Percentiles rank a stretch among this genome's conserved stretches.
Conservation (phyloP, 2,329 filamentous ascomycete species). For the Exophiala phaeomuriformis region DNA sequence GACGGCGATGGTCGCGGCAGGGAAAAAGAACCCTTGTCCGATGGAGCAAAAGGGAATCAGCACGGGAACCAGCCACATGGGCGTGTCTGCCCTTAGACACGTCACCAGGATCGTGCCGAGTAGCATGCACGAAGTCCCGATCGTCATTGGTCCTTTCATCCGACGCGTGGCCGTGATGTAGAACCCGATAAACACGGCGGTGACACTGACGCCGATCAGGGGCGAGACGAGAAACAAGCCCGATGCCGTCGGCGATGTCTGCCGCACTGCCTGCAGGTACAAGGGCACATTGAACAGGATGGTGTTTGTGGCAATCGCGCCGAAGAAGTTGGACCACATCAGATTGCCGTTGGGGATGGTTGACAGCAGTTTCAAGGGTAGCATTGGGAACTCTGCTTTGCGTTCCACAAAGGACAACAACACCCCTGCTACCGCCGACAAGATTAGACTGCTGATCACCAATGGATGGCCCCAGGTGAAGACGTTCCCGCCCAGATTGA, state of each 20-base stretch:
- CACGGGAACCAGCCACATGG: constrained; percentile 36
- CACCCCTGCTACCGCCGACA: constrained; percentile 45
- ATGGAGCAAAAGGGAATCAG: constrained; percentile 37
- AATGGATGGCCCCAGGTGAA: constrained; percentile 56
- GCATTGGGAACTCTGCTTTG: constrained; percentile 48
- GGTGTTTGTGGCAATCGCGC: constrained; percentile 46
- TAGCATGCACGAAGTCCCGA: constrained; percentile 35
- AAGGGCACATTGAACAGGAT: constrained; percentile 60
- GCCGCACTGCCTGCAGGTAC: constrained; percentile 63
- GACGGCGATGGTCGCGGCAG: constrained; percentile 37
- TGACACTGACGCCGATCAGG: constrained; percentile 41
- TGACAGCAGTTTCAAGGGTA: constrained; percentile 51
- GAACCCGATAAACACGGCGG: constrained; percentile 37
- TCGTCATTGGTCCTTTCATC: constrained; percentile 37
- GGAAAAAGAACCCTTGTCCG: constrained; percentile 39
- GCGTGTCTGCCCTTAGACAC: constrained; percentile 35
- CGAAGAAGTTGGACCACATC: constrained; percentile 48
- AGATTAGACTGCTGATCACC: constrained; percentile 46
- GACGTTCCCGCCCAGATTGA: constrained; percentile 59
- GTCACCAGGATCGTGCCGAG: constrained; percentile 32
- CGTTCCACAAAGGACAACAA: constrained; percentile 49
- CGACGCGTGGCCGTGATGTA: constrained; percentile 40
- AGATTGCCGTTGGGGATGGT: constrained; percentile 50
- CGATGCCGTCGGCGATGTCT: constrained; percentile 57
- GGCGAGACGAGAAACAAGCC: constrained; percentile 61